phyloP scores from a whole-genome alignment of 805 yeast genomes.

The Wickerhamomyces bovis region DNA sequence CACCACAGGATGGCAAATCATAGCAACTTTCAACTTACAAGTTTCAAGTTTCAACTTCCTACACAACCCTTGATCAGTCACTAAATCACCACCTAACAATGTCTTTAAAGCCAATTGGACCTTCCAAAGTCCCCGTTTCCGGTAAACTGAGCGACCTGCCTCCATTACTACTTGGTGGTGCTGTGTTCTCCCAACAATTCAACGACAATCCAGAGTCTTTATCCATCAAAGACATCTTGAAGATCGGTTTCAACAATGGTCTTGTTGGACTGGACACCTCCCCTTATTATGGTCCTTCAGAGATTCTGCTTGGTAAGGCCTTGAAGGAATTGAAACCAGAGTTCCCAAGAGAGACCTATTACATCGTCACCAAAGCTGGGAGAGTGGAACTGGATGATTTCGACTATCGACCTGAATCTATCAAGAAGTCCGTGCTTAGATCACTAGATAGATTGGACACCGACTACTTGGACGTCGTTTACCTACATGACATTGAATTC shows the following conservation, averaged over 20 bases:
- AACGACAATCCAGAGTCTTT: conserved; percentile 57
- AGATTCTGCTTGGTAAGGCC: conserved; percentile 64
- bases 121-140: conserved; percentile 13
- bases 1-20: too few relatives aligned
- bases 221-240: conserved; percentile 52
- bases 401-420: conserved; percentile 60
- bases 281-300: conserved; percentile 91
- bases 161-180: conserved; percentile 78
- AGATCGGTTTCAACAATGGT: conserved; percentile 58
- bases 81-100: not conserved
- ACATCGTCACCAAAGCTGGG: conserved; percentile 83
- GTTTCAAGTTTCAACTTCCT: too few relatives aligned
- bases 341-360: conserved; percentile 54
- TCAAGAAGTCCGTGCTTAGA: conserved; percentile 57
- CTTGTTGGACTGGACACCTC: conserved; percentile 82
- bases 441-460: conserved; percentile 65
- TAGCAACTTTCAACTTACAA: too few relatives aligned
- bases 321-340: conserved; percentile 34
- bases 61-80: not conserved
- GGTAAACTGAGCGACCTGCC: conserved; percentile 33
- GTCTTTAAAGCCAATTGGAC: conserved; percentile 15
- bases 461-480: conserved; percentile 69
- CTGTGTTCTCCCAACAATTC: conserved; percentile 79
- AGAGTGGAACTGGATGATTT: conserved; percentile 62
- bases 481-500: conserved; percentile 88